These are phyloP conservation scores for Anthracocystis panici-leucophaei DNA, from an alignment of 1,284 basidiomycete genomes.

Conservation along the genomic window DNA sequence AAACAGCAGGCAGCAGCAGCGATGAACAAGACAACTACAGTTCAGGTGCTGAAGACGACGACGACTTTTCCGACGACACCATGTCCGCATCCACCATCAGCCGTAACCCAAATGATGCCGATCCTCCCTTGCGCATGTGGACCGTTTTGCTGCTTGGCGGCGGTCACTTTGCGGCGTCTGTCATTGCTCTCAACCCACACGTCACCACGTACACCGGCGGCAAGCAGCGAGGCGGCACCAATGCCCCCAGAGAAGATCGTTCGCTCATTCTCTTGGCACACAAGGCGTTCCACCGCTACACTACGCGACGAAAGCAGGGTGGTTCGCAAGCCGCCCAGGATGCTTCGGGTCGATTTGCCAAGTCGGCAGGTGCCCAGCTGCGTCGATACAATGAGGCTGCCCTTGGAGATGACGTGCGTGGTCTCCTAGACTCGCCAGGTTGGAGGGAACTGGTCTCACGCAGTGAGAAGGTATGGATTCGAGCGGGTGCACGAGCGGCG, in stretches of 20 bases:
- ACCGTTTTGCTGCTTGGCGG: constrained; percentile 96
- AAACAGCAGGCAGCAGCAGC: constrained; percentile 22
- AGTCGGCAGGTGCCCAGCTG: constrained; percentile 92
- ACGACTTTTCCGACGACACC: constrained; percentile 29
- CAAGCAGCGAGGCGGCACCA: constrained; percentile 24
- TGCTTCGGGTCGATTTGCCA: constrained; percentile 86
- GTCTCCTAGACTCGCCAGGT: constrained; percentile 43
- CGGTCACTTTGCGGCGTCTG: constrained; percentile 94
- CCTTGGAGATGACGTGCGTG: constrained; percentile 80
- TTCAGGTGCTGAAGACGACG: constrained; percentile 23
- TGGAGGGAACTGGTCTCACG: constrained; percentile 63
- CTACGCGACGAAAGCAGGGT: constrained; percentile 96
- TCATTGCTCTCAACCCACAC: constrained; percentile 75
- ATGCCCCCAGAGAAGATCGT: constrained; percentile 45
- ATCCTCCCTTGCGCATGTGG: constrained; percentile 77
- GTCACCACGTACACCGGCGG: constrained; percentile 35
- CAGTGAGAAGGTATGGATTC: constrained; percentile 66
- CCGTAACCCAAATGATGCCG: constrained; percentile 27
- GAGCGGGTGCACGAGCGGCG: constrained; percentile 60
- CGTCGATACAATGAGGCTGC: constrained; percentile 95
- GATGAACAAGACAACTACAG: constrained; percentile 35
- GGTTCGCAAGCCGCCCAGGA: constrained; percentile 94
- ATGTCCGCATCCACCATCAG: constrained; percentile 28
- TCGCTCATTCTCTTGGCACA: constrained; percentile 81
- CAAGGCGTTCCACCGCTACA: constrained; percentile 99